Percentiles rank a stretch among this genome's conserved stretches.
These are phyloP conservation scores for Lepidium aucheri DNA, from an alignment of 345 rosid species.

Conservation along the genomic window DNA sequence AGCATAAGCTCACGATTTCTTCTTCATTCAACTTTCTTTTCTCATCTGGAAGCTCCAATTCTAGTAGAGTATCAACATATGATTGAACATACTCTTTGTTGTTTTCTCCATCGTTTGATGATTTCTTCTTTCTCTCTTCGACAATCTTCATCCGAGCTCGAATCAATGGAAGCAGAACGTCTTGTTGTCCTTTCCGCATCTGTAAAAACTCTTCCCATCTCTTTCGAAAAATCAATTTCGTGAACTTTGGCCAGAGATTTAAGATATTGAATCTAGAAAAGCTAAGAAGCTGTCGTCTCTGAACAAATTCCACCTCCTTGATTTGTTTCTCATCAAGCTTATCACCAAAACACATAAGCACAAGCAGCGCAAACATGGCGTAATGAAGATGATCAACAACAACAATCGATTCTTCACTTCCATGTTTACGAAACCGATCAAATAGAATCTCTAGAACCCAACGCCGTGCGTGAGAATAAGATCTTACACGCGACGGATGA, in stretches of 20 bases:
- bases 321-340: conserved; percentile 29
- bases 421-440: not conserved
- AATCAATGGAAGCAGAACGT: conserved; percentile 9
- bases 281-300: conserved; percentile 3
- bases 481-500: conserved; percentile 19
- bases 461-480: conserved; percentile 20
- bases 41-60: not conserved
- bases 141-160: conserved; percentile 1
- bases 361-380: conserved; percentile 32
- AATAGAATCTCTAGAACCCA: conserved; percentile 22
- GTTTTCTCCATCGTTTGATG: not conserved
- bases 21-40: conserved; percentile 13
- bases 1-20: conserved; percentile 6
- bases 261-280: conserved; percentile 4
- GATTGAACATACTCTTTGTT: not conserved
- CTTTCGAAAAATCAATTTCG: conserved; percentile 11
- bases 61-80: conserved; percentile 4
- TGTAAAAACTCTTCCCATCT: conserved; percentile 16
- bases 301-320: conserved; percentile 17
- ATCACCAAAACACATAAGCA: conserved; percentile 36
- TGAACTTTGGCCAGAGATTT: conserved; percentile 20
- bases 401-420: not conserved
- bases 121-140: not conserved
- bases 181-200: not conserved
- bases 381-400: conserved; percentile 22